Percentiles rank a stretch among this genome's conserved stretches.
Evolutionary conservation across 2,329 filamentous ascomycete species (phyloP).

Genomic region (Xylaria hypoxylon): DNA sequence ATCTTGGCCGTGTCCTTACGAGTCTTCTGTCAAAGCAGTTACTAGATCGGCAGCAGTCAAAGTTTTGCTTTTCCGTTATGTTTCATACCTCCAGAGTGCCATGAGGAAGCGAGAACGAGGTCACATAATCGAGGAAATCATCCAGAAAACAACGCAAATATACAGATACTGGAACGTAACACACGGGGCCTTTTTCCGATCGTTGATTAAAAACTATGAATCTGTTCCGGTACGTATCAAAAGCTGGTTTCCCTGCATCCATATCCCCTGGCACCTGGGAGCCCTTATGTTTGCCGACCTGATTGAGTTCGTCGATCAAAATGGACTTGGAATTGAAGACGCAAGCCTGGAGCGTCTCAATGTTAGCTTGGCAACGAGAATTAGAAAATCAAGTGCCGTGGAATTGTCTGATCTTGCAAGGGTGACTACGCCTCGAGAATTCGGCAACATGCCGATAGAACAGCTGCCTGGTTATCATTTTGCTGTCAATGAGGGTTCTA

Average conservation of each 20-base stretch:
- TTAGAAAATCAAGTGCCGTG: slow-evolving; percentile 58
- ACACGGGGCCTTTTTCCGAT: slow-evolving; percentile 64
- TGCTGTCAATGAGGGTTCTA: slow-evolving; percentile 64
- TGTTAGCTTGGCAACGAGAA: slow-evolving; percentile 52
- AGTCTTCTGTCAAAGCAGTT: slow-evolving; percentile 62
- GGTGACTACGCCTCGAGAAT: slow-evolving; percentile 55
- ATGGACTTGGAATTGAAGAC: slow-evolving; percentile 25
- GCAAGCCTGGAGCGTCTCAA: slow-evolving; percentile 46
- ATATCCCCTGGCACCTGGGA: slow-evolving; percentile 69
- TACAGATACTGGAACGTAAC: slow-evolving; percentile 66
- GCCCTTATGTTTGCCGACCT: slow-evolving; percentile 66
- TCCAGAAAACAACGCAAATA: slow-evolving; percentile 61
- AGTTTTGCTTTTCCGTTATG: slow-evolving; percentile 67
- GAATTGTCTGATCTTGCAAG: slow-evolving; percentile 62
- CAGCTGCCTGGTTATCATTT: slow-evolving; percentile 61
- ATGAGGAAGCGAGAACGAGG: slow-evolving; percentile 55
- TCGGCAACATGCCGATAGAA: slow-evolving; percentile 39
- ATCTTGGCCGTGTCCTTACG: slow-evolving; percentile 66
- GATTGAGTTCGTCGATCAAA: slow-evolving; percentile 48
- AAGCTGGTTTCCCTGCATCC: slow-evolving; percentile 69
- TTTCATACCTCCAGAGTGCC: slow-evolving; percentile 66
- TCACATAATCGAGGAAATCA: slow-evolving; percentile 60
- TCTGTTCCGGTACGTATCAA: slow-evolving; percentile 64
- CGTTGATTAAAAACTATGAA: slow-evolving; percentile 63
- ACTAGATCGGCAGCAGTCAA: slow-evolving; percentile 68